These are phyloP conservation scores for Tulasnella calospora DNA, from an alignment of 768 basidiomycete species.

Conservation along the genomic window DNA sequence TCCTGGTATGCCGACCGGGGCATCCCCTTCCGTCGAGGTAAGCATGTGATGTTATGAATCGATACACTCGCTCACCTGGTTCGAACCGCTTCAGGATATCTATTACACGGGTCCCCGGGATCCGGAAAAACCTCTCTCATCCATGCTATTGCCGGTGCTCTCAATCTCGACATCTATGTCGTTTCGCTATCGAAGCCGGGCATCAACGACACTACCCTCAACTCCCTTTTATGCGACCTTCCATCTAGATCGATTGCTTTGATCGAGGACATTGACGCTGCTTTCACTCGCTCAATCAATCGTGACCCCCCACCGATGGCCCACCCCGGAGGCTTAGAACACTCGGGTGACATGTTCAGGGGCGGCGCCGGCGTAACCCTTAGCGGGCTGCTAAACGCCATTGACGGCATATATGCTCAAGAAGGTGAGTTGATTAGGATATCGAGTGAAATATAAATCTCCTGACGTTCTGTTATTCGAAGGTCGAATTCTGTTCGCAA, in stretches of 20 bases:
- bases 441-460: slow-evolving; percentile 45
- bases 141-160: slow-evolving; percentile 79
- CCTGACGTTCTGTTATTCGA: background rate
- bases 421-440: slow-evolving; percentile 86
- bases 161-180: slow-evolving; percentile 88
- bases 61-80: slow-evolving; percentile 41
- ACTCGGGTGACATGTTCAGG: background rate
- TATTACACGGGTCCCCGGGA: slow-evolving; percentile 50
- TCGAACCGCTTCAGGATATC: background rate
- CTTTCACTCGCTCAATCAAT: slow-evolving; percentile 70
- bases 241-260: slow-evolving; percentile 80
- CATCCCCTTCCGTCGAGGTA: slow-evolving; percentile 81
- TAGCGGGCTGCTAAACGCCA: slow-evolving; percentile 74
- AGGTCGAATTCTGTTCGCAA: slow-evolving; percentile 42
- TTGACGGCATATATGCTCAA: slow-evolving; percentile 80
- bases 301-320: slow-evolving; percentile 49
- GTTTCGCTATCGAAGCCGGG: slow-evolving; percentile 60
- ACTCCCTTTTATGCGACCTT: slow-evolving; percentile 80
- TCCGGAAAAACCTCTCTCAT: slow-evolving; percentile 83
- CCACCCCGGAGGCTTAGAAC: slow-evolving; percentile 14
- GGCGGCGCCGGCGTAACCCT: slow-evolving; percentile 45
- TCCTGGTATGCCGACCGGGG: slow-evolving; percentile 89
- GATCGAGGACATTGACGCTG: slow-evolving; percentile 88
- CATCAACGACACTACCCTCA: slow-evolving; percentile 80
- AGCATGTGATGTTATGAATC: slow-evolving; percentile 57